phyloP scores from a whole-genome alignment of 78 protist species.

The Salpingoeca rosetta region DNA sequence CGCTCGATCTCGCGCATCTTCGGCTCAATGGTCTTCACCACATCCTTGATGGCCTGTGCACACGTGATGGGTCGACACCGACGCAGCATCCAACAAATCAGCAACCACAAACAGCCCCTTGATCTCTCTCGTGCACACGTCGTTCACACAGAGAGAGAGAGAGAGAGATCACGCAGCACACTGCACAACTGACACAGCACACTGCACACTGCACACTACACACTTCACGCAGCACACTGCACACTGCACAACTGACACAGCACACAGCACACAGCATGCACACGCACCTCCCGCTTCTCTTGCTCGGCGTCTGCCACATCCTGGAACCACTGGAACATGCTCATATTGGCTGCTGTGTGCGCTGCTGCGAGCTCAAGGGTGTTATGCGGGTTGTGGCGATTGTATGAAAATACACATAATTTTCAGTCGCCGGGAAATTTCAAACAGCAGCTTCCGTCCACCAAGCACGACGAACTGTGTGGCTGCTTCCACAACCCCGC shows the following conservation, averaged over 20 bases:
- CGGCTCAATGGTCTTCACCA: slow-evolving; percentile 19
- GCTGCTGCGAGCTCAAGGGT: neutral
- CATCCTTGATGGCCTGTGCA: slow-evolving; percentile 19
- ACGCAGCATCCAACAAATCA: neutral
- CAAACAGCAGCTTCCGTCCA: neutral
- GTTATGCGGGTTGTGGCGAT: neutral
- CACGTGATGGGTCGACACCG: neutral
- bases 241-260: neutral
- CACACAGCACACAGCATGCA: too few species aligned
- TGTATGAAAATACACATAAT: too few species aligned
- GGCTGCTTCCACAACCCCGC: too few species aligned
- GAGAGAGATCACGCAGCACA: too few species aligned
- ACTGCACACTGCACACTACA: neutral
- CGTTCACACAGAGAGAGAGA: too few species aligned
- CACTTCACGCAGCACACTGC: neutral
- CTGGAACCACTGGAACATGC: too few species aligned
- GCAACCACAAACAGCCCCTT: neutral
- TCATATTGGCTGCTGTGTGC: neutral
- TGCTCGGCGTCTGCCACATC: too few species aligned
- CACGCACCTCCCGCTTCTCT: too few species aligned
- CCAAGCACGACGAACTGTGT: neutral
- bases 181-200: neutral
- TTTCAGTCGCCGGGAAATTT: neutral
- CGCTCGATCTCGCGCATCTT: slow-evolving; percentile 10
- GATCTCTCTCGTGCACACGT: neutral